Evolutionary conservation across 345 rosid genomes (phyloP).

Genomic region (Nephelium lappaceum): DNA sequence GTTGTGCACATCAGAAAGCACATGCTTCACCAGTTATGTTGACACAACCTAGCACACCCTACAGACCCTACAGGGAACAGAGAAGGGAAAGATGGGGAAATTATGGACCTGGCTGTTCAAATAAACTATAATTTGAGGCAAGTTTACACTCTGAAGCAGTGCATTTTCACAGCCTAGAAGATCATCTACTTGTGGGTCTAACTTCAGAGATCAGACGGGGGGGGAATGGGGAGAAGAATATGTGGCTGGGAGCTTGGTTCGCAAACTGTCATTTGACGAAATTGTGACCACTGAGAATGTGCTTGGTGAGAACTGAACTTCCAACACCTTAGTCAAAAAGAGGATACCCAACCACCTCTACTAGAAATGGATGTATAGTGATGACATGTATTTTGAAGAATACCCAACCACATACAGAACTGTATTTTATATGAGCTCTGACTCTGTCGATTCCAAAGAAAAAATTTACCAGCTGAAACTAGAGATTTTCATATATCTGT

Average conservation of each 20-base stretch:
- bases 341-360: too few species aligned
- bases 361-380: too few species aligned
- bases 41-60: constrained; percentile 5
- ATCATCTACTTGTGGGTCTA: constrained; percentile 5
- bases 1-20: constrained; percentile 1
- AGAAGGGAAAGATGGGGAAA: constrained; percentile 12
- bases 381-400: too few species aligned
- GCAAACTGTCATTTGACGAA: constrained; percentile 12
- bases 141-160: constrained; percentile 9
- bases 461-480: too few species aligned
- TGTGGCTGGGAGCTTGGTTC: constrained; percentile 3
- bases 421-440: too few species aligned
- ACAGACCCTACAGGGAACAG: neutral
- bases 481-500: too few species aligned
- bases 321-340: too few species aligned
- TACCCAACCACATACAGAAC: too few species aligned
- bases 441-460: too few species aligned
- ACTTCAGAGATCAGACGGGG: constrained; percentile 19
- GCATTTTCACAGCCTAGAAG: constrained; percentile 40
- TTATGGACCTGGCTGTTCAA: neutral
- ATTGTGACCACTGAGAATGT: neutral
- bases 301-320: too few species aligned
- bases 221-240: constrained; percentile 31
- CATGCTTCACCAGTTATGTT: constrained; percentile 27
- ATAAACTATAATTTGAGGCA: neutral